Conservation (phyloP, 1,284 basidiomycete species). For the Irpex lacteus region DNA sequence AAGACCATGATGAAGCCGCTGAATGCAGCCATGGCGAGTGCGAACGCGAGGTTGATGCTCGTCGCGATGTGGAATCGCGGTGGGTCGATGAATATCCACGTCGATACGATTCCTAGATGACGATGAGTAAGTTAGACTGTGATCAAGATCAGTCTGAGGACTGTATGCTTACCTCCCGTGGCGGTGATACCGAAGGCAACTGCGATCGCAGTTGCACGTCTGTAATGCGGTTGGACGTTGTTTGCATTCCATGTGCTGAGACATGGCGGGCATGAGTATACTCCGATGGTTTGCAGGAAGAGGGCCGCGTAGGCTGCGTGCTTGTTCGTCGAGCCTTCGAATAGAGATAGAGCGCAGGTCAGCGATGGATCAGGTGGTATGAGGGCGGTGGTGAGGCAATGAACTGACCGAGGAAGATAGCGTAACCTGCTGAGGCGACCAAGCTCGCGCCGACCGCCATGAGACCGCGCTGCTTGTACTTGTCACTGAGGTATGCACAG, state of each 20-base stretch:
- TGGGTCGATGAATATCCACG: background rate
- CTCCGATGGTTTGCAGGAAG: background rate
- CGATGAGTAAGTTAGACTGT: background rate
- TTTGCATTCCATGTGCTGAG: background rate
- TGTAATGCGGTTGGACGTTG: conserved; percentile 1
- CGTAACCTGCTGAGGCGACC: background rate
- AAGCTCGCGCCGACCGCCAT: background rate
- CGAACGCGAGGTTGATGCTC: background rate
- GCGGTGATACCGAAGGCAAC: background rate
- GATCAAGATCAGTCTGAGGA: background rate
- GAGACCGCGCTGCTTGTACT: background rate
- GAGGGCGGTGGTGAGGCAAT: background rate
- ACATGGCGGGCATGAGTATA: background rate
- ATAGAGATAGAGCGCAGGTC: background rate
- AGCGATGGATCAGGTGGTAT: background rate
- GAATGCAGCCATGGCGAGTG: background rate
- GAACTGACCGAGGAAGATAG: background rate
- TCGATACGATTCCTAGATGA: background rate
- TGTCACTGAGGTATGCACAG: background rate
- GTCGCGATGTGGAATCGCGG: background rate
- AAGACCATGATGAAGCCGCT: background rate
- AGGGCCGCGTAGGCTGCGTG: background rate
- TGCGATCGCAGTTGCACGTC: background rate
- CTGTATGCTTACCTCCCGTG: background rate
- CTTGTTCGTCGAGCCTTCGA: background rate